phyloP scores from a whole-genome alignment of 805 yeast genomes.

The Starmera dryadoides region DNA sequence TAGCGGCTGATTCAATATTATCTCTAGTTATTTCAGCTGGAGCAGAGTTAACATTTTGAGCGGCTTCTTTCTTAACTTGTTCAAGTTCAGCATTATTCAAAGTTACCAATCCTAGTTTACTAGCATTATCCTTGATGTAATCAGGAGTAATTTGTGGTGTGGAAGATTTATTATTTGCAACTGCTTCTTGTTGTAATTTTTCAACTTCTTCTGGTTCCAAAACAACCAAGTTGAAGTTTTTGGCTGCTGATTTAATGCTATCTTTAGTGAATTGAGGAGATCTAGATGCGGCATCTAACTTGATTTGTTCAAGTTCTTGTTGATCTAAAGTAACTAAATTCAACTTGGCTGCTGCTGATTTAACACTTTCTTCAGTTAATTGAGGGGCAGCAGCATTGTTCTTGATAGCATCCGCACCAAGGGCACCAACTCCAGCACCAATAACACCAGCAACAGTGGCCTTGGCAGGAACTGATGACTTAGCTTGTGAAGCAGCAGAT shows the following conservation, averaged over 20 bases:
- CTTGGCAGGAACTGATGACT: not conserved
- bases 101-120: not conserved
- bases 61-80: not conserved
- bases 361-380: not conserved
- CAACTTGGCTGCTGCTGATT: not conserved
- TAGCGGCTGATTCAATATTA: slow-evolving; percentile 8
- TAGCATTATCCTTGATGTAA: not conserved
- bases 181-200: not conserved
- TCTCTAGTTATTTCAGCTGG: slow-evolving; percentile 4
- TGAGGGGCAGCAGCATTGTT: not conserved
- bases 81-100: not conserved
- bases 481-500: not conserved
- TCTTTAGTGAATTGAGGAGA: not conserved
- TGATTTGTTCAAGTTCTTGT: not conserved
- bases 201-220: not conserved
- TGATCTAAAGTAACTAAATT: not conserved
- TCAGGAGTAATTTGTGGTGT: not conserved
- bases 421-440: too few relatives aligned
- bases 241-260: not conserved
- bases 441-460: too few relatives aligned
- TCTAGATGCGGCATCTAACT: not conserved
- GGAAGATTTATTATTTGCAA: not conserved
- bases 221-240: not conserved
- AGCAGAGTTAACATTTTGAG: not conserved
- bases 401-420: too few relatives aligned